These are phyloP conservation scores for Leccinum boreale DNA, from an alignment of 768 basidiomycete genomes.

Conservation along the genomic window DNA sequence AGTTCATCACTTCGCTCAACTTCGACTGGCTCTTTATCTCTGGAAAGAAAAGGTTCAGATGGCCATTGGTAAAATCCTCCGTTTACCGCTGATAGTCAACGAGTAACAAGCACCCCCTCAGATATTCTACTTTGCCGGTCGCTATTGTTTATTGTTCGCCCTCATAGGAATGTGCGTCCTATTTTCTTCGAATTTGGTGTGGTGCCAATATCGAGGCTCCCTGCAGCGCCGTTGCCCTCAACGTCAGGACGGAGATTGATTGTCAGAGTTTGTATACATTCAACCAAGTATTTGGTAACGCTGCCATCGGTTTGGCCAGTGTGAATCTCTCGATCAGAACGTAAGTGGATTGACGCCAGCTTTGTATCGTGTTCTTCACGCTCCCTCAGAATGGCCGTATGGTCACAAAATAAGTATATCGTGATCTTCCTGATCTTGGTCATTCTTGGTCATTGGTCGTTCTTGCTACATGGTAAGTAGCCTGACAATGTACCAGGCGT, in stretches of 20 bases:
- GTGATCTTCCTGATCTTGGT: slow-evolving; percentile 48
- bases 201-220: background rate
- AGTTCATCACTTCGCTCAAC: slow-evolving; percentile 56
- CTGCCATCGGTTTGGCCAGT: slow-evolving; percentile 65
- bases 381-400: slow-evolving; percentile 59
- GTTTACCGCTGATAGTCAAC: background rate
- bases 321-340: slow-evolving; percentile 69
- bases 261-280: slow-evolving; percentile 71
- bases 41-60: slow-evolving; percentile 54
- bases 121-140: slow-evolving; percentile 69
- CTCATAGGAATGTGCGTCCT: slow-evolving; percentile 63
- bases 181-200: background rate
- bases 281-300: slow-evolving; percentile 63
- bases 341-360: slow-evolving; percentile 35
- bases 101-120: slow-evolving; percentile 20
- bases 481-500: background rate
- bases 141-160: slow-evolving; percentile 62
- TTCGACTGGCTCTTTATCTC: slow-evolving; percentile 65
- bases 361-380: background rate
- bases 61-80: slow-evolving; percentile 54
- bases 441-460: slow-evolving; percentile 70
- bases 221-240: slow-evolving; percentile 51
- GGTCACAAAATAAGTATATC: slow-evolving; percentile 57
- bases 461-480: slow-evolving; percentile 57
- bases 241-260: slow-evolving; percentile 56